Evolutionary conservation across 1,139 yeast species (phyloP), one percentile per base, ranked within the genome.

Genomic region (Hemisphaericaspora subhashii): DNA sequence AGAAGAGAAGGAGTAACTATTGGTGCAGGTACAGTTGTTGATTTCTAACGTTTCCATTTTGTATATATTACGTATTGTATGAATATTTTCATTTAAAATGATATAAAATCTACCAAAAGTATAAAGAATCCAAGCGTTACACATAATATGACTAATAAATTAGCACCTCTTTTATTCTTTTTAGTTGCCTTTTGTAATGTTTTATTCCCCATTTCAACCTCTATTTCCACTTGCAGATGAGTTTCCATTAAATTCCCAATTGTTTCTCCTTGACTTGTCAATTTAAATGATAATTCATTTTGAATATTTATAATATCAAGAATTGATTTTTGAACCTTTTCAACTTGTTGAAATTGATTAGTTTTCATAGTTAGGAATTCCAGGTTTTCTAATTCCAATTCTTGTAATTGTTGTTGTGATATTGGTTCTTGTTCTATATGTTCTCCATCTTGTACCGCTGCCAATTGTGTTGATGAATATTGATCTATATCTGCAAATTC

Each of bases 1-100:
- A 80, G 98, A 55, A 80, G 84, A 52, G 96, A 87, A 51, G 97
- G 98, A 2, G 57, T 70, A 21, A 88, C 97, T 0, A 76, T 92
- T 35, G 98, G 95, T 8, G 96, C 97, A 0, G 98, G 98, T 21
- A 72, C 70, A 2, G 81, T 83, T 29, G 40, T 57, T 14, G 60
- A 60, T 33, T 38, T 40, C 35, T 42, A 41, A 35, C 2, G 10
- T 17, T 7, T 26, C 14, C 13, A 12, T 14, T 14, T n/a, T 26
- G 18, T 29, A 11, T 17, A 12, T 31, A 23, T 16, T 31, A 29
- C 17, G 15, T 24, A 23, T 20, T 22, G n/a, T n/a, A 5, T 12
- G 8, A 20, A 6, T 8, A 24, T 5, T 4, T 24, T 17, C 18
- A 27, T 25, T 35, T 39, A 48, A 36, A 46, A 45, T 21, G 79